phyloP scores from a whole-genome alignment of 257 asterid species.

The Buddleja alternifolia region DNA sequence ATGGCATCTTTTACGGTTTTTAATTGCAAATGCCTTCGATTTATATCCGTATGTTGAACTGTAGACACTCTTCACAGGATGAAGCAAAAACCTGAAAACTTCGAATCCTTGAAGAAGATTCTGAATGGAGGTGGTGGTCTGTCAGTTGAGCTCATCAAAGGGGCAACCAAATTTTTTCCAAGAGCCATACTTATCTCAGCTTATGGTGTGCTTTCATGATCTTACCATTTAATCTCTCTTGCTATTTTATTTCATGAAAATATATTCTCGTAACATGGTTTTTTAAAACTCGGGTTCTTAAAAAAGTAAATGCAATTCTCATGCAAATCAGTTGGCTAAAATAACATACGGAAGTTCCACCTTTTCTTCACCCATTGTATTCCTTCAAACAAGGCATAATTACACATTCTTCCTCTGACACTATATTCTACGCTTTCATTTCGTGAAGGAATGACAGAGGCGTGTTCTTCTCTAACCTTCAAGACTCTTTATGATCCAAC shows the following conservation, averaged over 20 bases:
- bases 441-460: constrained; percentile 84
- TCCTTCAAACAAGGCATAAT: background rate
- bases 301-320: no score
- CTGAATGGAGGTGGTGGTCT: constrained; percentile 92
- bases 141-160: constrained; percentile 47
- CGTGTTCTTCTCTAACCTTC: constrained; percentile 92
- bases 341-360: no score
- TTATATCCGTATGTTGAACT: background rate
- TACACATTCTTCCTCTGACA: constrained; percentile 5
- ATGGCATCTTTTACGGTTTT: no score
- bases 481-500: constrained; percentile 71
- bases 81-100: constrained; percentile 29
- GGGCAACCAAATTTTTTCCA: constrained; percentile 60
- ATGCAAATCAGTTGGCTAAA: no score
- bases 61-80: constrained; percentile 38
- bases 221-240: background rate
- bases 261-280: no score
- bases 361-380: no score
- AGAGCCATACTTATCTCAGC: constrained; percentile 76
- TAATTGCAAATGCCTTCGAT: background rate
- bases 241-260: background rate
- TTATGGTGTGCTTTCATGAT: constrained; percentile 57
- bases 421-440: constrained; percentile 14
- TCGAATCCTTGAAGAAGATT: constrained; percentile 62
- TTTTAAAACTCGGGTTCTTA: no score